Conservation (phyloP, 179 eudicot species). For the Heliamphora pulchella region DNA sequence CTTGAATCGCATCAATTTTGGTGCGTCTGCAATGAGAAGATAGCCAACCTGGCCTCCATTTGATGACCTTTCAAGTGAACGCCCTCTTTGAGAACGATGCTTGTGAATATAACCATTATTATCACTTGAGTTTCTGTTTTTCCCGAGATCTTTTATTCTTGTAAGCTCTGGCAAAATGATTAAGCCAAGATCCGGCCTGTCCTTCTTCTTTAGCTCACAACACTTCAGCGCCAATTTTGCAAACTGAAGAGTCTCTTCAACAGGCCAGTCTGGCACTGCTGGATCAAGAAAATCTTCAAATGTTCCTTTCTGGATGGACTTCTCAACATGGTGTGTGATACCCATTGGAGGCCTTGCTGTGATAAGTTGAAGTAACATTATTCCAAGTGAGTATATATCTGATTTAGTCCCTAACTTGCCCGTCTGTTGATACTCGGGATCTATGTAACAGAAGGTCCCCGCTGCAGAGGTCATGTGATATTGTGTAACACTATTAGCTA, state of each 20-base stretch:
- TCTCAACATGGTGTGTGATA: slow-evolving; percentile 35
- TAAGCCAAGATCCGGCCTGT: slow-evolving; percentile 41
- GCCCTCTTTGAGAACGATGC: neutral
- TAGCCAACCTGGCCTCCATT: slow-evolving; percentile 11
- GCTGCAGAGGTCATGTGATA: slow-evolving; percentile 47
- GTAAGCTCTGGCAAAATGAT: slow-evolving; percentile 54
- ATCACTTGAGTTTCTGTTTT: slow-evolving; percentile 1
- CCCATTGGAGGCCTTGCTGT: slow-evolving; percentile 50
- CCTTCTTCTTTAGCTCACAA: slow-evolving; percentile 37
- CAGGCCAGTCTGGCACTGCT: slow-evolving; percentile 33
- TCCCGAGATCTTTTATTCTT: slow-evolving; percentile 42
- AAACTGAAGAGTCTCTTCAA: slow-evolving; percentile 29
- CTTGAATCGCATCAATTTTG: neutral
- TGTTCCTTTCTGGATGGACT: slow-evolving; percentile 36
- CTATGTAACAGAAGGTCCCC: slow-evolving; percentile 49
- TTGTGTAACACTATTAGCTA: slow-evolving; percentile 36
- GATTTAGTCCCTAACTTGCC: slow-evolving; percentile 46
- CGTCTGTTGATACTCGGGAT: slow-evolving; percentile 50
- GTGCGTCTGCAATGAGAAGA: neutral
- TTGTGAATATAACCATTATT: neutral
- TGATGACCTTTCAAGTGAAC: neutral
- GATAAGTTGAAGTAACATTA: slow-evolving; percentile 38
- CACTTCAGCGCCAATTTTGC: slow-evolving; percentile 41
- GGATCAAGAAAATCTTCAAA: slow-evolving; percentile 39
- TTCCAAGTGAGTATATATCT: slow-evolving; percentile 40